phyloP scores from a whole-genome alignment of 305 asterid species.

The Fraxinus ornus region DNA sequence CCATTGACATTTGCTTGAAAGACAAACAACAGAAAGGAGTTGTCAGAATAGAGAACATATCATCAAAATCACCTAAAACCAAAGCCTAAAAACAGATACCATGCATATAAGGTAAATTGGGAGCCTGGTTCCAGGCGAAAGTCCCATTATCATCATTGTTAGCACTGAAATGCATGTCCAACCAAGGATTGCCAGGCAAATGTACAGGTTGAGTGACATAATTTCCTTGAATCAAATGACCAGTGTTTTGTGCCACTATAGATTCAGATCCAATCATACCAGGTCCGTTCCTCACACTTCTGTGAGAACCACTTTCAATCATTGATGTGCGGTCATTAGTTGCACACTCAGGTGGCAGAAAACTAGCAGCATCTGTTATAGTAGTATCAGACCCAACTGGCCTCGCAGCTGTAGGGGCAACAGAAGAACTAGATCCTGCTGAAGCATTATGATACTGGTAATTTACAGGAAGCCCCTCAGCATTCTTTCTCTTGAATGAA shows the following conservation, averaged over 20 bases:
- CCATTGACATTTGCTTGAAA: conserved; percentile 36
- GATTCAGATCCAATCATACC: conserved; percentile 46
- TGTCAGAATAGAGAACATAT: conserved; percentile 18
- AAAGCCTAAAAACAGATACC: conserved; percentile 39
- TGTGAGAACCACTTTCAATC: conserved; percentile 31
- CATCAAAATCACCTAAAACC: conserved; percentile 1
- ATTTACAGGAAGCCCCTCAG: conserved; percentile 39
- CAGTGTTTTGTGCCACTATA: conserved; percentile 35
- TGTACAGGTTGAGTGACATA: conserved; percentile 53
- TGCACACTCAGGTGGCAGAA: conserved; percentile 33
- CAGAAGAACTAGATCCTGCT: conserved; percentile 46
- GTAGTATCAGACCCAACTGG: conserved; percentile 29
- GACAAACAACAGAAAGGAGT: conserved; percentile 3
- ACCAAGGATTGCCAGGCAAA: conserved; percentile 52
- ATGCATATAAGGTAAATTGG: conserved; percentile 47
- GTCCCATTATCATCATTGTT: conserved; percentile 35
- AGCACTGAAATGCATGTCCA: conserved; percentile 41
- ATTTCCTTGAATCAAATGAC: conserved; percentile 58
- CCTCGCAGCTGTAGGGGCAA: conserved; percentile 25
- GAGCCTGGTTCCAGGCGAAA: conserved; percentile 55
- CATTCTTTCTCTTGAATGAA: conserved; percentile 41
- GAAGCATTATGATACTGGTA: conserved; percentile 32
- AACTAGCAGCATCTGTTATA: conserved; percentile 25
- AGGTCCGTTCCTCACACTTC: conserved; percentile 36
- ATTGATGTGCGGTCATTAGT: conserved; percentile 30